A percentile compares a stretch with the other conserved stretches of the same genome.
These are phyloP conservation scores for Alternaria sp. DNA, from an alignment of 2,329 filamentous ascomycete genomes.

Conservation along the genomic window DNA sequence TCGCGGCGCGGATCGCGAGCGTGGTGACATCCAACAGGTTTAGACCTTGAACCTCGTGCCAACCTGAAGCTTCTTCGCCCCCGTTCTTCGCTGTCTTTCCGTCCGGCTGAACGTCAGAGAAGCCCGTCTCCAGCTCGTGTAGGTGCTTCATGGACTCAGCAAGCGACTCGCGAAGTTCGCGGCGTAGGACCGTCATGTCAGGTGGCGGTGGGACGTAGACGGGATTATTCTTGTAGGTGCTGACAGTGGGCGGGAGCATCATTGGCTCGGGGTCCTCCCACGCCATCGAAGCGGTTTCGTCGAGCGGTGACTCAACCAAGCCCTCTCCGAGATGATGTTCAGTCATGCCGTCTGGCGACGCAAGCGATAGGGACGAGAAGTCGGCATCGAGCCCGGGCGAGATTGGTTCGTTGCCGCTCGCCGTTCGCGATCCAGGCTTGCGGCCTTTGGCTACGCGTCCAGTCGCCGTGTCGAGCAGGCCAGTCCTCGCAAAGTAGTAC, in stretches of 20 bases:
- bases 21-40: conserved; percentile 93
- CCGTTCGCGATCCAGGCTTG: conserved; percentile 54
- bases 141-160: conserved; percentile 74
- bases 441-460: conserved; percentile 79
- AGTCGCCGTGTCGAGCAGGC: conserved; percentile 90
- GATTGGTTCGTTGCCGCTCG: conserved; percentile 44
- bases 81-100: conserved; percentile 18
- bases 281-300: conserved; percentile 58
- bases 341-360: conserved; percentile 30
- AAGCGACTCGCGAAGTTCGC: conserved; percentile 72
- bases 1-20: conserved; percentile 92
- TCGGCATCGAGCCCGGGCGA: conserved; percentile 42
- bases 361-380: conserved; percentile 37
- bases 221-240: conserved; percentile 89
- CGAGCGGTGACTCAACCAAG: conserved; percentile 63
- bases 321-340: conserved; percentile 48
- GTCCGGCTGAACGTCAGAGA: conserved; percentile 25
- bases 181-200: conserved; percentile 79
- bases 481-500: conserved; percentile 97
- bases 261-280: conserved; percentile 72
- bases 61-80: conserved; percentile 64
- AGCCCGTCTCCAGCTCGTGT: conserved; percentile 62
- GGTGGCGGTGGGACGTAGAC: conserved; percentile 85
- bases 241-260: conserved; percentile 95
- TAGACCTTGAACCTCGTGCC: conserved; percentile 89